Conservation (phyloP, 139 green algal species). For the Chlorella sorokiniana region DNA sequence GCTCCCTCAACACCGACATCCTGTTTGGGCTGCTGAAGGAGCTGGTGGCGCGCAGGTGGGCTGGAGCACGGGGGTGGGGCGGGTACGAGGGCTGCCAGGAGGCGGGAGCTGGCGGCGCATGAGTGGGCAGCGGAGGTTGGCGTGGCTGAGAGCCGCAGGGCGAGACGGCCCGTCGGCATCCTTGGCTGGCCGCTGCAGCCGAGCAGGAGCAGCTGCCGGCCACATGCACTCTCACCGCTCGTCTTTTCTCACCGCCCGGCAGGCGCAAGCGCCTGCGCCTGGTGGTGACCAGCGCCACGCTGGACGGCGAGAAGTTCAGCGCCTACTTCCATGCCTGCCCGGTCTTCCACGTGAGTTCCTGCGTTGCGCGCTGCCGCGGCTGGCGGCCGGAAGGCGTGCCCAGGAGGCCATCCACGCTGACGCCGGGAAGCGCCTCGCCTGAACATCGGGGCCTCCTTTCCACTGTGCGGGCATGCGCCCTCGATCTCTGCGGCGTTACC, state of each 20-base stretch:
- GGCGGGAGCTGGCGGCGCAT: no score
- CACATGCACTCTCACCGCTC: neutral
- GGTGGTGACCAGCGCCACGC: slow-evolving; percentile 90
- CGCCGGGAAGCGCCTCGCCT: no score
- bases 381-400: neutral
- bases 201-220: neutral
- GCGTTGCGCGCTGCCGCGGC: neutral
- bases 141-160: no score
- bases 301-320: slow-evolving; percentile 90
- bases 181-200: neutral
- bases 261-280: slow-evolving; percentile 66
- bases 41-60: slow-evolving; percentile 69
- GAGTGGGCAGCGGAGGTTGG: no score
- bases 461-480: no score
- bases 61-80: neutral
- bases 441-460: no score
- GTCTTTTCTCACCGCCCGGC: slow-evolving; percentile 8
- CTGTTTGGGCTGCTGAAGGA: slow-evolving; percentile 95
- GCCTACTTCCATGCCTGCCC: slow-evolving; percentile 86
- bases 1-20: slow-evolving; percentile 95
- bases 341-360: slow-evolving; percentile 49
- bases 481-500: no score
- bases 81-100: neutral
- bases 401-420: no score
- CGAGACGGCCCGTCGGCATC: no score